Base-by-base conservation (phyloP, 2,329 filamentous ascomycete genomes). In the Pseudogymnoascus pannorum region DNA sequence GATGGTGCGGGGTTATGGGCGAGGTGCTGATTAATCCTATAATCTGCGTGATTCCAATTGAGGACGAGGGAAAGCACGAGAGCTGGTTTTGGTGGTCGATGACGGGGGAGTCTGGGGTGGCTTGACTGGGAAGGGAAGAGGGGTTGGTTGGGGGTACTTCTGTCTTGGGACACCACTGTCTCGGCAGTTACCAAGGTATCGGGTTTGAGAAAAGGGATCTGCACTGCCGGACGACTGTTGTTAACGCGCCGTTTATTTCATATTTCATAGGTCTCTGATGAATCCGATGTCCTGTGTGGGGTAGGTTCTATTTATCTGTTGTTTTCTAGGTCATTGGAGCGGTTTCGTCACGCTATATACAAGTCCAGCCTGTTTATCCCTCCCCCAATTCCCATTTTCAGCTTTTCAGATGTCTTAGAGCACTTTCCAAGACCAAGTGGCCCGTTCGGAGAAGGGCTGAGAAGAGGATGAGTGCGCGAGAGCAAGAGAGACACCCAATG, bases 341-440 rank as follows among this genome's bases (percentile, higher is more conserved):
- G 48, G 48, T 54, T 20, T 54, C 48, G 26, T 54, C 48, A 54
- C 48, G 48, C 48, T 54, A 12, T 54, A 54, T 54, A 31, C 48
- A 54, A 54, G 48, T 54, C 48, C 48, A 54, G 48, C 48, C 48
- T 54, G 48, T 54, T 54, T 38, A 7, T 40, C 18, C 14, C 24
- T 26, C 18, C 14, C 24, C 16, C 44, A 20, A 11, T 1, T 16
- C 16, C 44, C 14, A n/a, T 29, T 8, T 14, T n/a, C 44, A 51
- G 14, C 44, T 26, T 51, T 51, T 29, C 24, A 16, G n/a, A 11
- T 11, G 44, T 29, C 44, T 51, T 29, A 8, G 2, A 48, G 3
- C 42, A 5, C 3, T 26, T 24, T 14, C 22, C 20, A 18, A 14
- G 20, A 44, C 20, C 40, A 8, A n/a, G 20, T 14, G 24, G 40